Evolutionary conservation across 1,284 basidiomycete species (phyloP).

Genomic region (Tilletiopsis washingtonensis): DNA sequence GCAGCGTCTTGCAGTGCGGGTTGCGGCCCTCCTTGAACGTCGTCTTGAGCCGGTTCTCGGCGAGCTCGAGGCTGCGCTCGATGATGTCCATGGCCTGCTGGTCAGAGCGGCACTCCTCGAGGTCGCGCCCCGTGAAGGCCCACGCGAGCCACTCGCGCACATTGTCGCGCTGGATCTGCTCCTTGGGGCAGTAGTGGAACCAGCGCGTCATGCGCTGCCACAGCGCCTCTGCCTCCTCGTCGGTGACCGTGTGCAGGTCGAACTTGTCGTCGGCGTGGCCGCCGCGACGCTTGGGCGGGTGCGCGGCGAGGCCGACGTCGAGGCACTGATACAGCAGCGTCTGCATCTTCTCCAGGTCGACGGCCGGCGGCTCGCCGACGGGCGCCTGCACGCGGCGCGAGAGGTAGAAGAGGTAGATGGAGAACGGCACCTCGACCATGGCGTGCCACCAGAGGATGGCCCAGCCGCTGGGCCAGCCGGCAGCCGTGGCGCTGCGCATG

Average conservation of each 20-base stretch:
- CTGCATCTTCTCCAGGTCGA: background rate
- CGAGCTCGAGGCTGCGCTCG: constrained; percentile 5
- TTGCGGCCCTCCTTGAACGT: constrained; percentile 52
- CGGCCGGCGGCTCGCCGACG: constrained; percentile 7
- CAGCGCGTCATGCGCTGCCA: constrained; percentile 6
- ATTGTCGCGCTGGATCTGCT: constrained; percentile 14
- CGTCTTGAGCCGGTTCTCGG: constrained; percentile 2
- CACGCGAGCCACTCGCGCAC: constrained; percentile 16
- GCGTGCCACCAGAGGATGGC: constrained; percentile 7
- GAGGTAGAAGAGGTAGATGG: constrained; percentile 10
- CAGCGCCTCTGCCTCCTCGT: constrained; percentile 4
- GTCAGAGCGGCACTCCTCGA: constrained; percentile 5
- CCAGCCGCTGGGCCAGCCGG: background rate
- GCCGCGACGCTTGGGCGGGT: background rate
- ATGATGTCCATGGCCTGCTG: constrained; percentile 5
- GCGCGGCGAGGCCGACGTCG: constrained; percentile 7
- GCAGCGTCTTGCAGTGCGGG: constrained; percentile 56
- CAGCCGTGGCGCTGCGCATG: no score
- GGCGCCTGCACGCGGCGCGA: constrained; percentile 1
- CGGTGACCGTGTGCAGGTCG: constrained; percentile 1
- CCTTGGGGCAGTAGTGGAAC: constrained; percentile 8
- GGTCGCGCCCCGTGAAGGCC: constrained; percentile 11
- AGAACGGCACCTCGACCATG: constrained; percentile 12
- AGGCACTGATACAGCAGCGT: constrained; percentile 10
- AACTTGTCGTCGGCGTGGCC: background rate